phyloP scores from a whole-genome alignment of 306 rosid genomes.

The Citrullus amarus region DNA sequence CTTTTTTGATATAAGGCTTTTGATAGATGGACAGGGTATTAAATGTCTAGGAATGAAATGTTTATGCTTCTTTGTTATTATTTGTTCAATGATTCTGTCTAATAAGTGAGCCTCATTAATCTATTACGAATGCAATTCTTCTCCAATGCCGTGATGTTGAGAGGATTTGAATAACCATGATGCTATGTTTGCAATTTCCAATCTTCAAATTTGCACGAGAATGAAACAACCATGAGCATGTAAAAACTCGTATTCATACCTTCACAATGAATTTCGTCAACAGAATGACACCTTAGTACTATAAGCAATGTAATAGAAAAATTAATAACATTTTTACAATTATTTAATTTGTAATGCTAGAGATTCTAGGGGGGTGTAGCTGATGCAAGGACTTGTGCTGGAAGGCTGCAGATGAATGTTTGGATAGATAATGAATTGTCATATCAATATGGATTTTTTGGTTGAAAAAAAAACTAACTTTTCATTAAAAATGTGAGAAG shows the following conservation, averaged over 20 bases:
- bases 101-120: neutral
- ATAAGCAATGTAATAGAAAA: neutral
- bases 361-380: neutral
- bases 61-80: neutral
- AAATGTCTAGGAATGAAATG: neutral
- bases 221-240: neutral
- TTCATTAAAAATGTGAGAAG: neutral
- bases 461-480: neutral
- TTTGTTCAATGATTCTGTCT: neutral
- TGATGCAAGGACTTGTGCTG: neutral
- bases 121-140: no score
- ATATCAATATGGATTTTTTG: neutral
- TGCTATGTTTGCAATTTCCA: neutral
- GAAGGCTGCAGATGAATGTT: neutral
- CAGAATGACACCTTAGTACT: neutral
- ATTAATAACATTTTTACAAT: neutral
- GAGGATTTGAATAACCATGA: neutral
- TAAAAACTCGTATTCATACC: neutral
- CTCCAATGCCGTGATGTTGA: neutral
- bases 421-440: neutral
- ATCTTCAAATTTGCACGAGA: neutral
- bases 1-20: neutral
- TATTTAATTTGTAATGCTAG: neutral
- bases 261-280: neutral
- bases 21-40: neutral